A percentile compares a stretch with the other conserved stretches of the same genome.
Conservation (phyloP, 1,284 basidiomycete genomes). For the Mycena citricolor region DNA sequence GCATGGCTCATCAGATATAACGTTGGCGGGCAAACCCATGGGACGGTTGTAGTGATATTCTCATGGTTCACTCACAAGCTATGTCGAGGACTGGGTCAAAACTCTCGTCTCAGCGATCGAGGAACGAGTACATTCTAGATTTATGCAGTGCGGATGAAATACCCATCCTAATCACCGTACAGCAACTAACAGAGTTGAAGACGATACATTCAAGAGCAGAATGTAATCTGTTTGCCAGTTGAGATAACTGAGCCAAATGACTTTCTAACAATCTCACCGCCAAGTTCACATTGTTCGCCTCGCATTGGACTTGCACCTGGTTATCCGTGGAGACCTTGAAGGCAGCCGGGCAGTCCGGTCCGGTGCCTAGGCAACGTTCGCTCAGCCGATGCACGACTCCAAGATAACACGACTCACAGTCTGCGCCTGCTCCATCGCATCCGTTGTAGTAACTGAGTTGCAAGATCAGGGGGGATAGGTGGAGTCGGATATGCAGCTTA, state of each 20-base stretch:
- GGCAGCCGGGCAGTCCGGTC: slow-evolving; percentile 34
- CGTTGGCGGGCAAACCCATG: too few relatives aligned
- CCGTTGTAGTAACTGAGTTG: slow-evolving; percentile 37
- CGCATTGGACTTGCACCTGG: slow-evolving; percentile 38
- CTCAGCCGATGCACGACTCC: neutral
- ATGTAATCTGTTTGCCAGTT: neutral
- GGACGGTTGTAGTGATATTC: too few relatives aligned
- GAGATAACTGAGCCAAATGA: neutral
- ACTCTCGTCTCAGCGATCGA: too few relatives aligned
- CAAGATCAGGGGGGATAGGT: neutral
- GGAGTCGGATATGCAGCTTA: slow-evolving; percentile 21
- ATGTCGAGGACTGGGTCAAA: too few relatives aligned
- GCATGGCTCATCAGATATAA: too few relatives aligned
- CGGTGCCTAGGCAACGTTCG: slow-evolving; percentile 27
- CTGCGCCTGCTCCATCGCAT: slow-evolving; percentile 40
- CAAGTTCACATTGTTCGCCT: slow-evolving; percentile 18
- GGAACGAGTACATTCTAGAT: too few relatives aligned
- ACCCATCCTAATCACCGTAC: too few relatives aligned
- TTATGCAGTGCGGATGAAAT: too few relatives aligned
- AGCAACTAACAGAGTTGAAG: too few relatives aligned
- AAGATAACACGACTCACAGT: slow-evolving; percentile 32
- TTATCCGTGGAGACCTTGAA: slow-evolving; percentile 35
- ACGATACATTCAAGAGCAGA: slow-evolving; percentile 1
- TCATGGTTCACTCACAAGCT: too few relatives aligned
- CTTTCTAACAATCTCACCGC: neutral